A percentile compares a stretch with the other conserved stretches of the same genome.
Evolutionary conservation across 176 grass and related monocot species (phyloP).

Genomic region (Pontederia paniculata): DNA sequence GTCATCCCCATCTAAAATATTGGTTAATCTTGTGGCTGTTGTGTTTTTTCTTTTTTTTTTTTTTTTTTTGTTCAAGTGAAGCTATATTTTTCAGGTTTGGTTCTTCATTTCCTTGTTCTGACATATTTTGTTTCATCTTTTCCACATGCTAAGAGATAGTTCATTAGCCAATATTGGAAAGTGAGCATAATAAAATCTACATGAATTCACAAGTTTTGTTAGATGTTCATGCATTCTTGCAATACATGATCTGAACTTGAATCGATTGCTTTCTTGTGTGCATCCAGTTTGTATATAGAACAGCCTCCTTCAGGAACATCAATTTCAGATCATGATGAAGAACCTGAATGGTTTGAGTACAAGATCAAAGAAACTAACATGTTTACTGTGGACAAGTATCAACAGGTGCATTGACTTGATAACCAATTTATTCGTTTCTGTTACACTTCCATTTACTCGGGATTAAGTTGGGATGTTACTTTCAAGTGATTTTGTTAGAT

Average conservation of each 20-base stretch:
- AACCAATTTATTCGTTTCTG: neutral
- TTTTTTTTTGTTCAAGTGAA: too few species aligned
- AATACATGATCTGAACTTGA: neutral
- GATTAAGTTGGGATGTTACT: too few species aligned
- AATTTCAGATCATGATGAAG: conserved; percentile 37
- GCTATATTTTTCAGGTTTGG: too few species aligned
- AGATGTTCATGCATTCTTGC: neutral
- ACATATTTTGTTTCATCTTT: too few species aligned
- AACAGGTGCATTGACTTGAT: conserved; percentile 48
- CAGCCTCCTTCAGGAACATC: conserved; percentile 58
- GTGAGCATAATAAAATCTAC: too few species aligned
- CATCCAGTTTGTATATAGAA: conserved; percentile 68
- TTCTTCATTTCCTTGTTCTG: too few species aligned
- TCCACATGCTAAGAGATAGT: too few species aligned
- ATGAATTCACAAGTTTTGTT: neutral
- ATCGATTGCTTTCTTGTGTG: conserved; percentile 6
- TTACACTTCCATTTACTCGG: neutral
- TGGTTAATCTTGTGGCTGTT: too few species aligned
- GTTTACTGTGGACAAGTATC: conserved; percentile 92
- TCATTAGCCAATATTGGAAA: too few species aligned
- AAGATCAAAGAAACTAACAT: conserved; percentile 97
- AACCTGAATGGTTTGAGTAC: conserved; percentile 84
- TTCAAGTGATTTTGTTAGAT: conserved; percentile 18
- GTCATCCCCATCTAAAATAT: too few species aligned
- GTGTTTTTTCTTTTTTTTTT: too few species aligned